phyloP scores from a whole-genome alignment of 2,329 filamentous ascomycete genomes.

The Emergomyces africanus region DNA sequence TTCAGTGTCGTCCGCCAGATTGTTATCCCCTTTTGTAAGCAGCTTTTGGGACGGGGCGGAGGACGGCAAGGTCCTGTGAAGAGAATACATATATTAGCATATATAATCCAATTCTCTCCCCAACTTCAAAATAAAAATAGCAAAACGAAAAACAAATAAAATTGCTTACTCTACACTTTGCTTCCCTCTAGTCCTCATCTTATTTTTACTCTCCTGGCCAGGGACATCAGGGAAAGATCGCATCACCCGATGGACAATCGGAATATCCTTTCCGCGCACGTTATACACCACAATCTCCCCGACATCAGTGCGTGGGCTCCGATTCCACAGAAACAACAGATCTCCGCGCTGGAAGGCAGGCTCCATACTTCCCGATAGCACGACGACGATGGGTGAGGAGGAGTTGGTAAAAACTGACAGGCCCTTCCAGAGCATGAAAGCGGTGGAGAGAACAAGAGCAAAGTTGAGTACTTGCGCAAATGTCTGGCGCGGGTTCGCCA shows the following conservation, averaged over 20 bases:
- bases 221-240: constrained; percentile 45
- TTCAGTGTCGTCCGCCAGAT: constrained; percentile 83
- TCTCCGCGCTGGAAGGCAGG: constrained; percentile 54
- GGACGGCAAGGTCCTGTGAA: constrained; percentile 5
- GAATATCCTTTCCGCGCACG: constrained; percentile 85
- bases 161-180: constrained; percentile 4
- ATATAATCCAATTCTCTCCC: neutral
- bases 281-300: constrained; percentile 72
- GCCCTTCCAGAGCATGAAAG: constrained; percentile 94
- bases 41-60: constrained; percentile 39
- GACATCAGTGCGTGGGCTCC: constrained; percentile 48
- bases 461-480: constrained; percentile 80
- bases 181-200: constrained; percentile 21
- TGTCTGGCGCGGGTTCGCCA: constrained; percentile 61
- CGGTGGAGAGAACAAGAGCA: constrained; percentile 74
- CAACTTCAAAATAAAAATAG: neutral
- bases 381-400: constrained; percentile 55
- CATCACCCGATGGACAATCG: constrained; percentile 89
- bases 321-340: constrained; percentile 52
- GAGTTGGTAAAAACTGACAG: constrained; percentile 67
- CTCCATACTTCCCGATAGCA: constrained; percentile 55
- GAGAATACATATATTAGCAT: neutral
- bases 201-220: constrained; percentile 23
- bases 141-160: neutral
- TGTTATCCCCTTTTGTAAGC: constrained; percentile 97